Base-by-base conservation (phyloP, 257 asterid species). In the Coffea eugenioides region DNA sequence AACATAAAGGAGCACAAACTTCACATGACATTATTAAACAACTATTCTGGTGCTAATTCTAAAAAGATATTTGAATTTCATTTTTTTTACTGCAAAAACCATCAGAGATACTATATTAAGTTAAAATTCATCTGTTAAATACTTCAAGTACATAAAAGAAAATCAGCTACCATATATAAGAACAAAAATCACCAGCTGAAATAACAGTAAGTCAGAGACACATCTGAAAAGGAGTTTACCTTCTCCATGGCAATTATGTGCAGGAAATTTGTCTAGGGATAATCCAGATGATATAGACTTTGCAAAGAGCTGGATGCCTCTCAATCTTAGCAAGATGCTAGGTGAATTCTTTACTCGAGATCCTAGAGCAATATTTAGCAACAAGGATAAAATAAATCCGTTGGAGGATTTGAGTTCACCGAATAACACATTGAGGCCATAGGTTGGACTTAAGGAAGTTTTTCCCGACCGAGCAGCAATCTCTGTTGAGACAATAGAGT, bases 381-480 rank as follows among this genome's bases (percentile, higher is more conserved):
- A 82, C 93, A 94, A 85, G 80, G 97, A 90, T 77, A 92, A 80
- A 85, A 94, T 89, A 77, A 96, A 96, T 75, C 97, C 91, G 80
- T 91, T 92, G 16, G 98, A 89, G 82, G 98, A 89, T 71, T 90
- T 87, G 75, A 96, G 94, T 80, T 92, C 98, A 72, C 86, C 88
- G 85, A 89, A 90, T 74, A 96, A 80, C 77, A 90, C 83, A 86
- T 79, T 88, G 69, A 90, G 84, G 77, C 90, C 89, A 82, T 84
- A 88, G 80, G 87, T 89, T 77, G 99, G 94, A 89, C 88, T 80
- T 86, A 91, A 80, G 46, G 94, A 92, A 69, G 80, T 82, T 84
- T 87, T 94, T 76, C 89, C 76, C 43, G 97, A 90, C 43, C 98
- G 97, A 78, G 97, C 88, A 84, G 98, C 94, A 77, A 94, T 87